Evolutionary conservation across 177 flowering plant genomes (phyloP), one percentile per base, ranked within the genome.

Genomic region (Vitis hybrid): DNA sequence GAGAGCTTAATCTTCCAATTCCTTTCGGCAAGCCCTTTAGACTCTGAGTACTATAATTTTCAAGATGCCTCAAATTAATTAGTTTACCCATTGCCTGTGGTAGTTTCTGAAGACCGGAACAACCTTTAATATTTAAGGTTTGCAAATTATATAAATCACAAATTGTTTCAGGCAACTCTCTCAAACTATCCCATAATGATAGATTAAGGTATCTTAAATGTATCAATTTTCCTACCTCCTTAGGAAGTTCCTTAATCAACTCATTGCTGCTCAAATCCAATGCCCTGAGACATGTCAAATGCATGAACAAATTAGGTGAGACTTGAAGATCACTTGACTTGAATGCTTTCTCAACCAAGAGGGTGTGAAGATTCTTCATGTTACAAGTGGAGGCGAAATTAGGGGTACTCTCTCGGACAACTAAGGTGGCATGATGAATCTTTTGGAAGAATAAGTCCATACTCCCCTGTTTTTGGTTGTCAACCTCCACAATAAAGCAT

Each of bases 41-140:
- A 2, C 5, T 2, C 0, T 0, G 3, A 23, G 63, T 30, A 2
- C 0, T 0, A 26, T 0, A 21, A 26, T 8, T 60, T 14, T 26
- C 2, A 13, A 60, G 63, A 60, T 60, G 63, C n/a, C 63, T 60
- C 63, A 60, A 30, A 5, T 60, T 60, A 60, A 60, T 12, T 4
- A 60, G 63, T 30, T 60, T 60, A 4, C 7, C 48, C 14, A 60
- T 60, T 5, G 45, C 15, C 14, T 12, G 10, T 10, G 63, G 63
- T 23, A 60, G 30, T 26, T 26, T 11, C n/a, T 1, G 23, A 10
- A 60, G 63, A 21, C 0, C 0, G 1, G 0, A 15, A 13, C 63
- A 60, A 13, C 1, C 0, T 32, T 34, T 0, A 4, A 60, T 11
- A 10, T 60, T 12, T 15, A 60, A 60, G 6, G 63, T 60, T 60